Percentiles rank a stretch among this genome's conserved stretches.
Conservation (phyloP, 306 rosid genomes). For the Astragalus membranaceus region DNA sequence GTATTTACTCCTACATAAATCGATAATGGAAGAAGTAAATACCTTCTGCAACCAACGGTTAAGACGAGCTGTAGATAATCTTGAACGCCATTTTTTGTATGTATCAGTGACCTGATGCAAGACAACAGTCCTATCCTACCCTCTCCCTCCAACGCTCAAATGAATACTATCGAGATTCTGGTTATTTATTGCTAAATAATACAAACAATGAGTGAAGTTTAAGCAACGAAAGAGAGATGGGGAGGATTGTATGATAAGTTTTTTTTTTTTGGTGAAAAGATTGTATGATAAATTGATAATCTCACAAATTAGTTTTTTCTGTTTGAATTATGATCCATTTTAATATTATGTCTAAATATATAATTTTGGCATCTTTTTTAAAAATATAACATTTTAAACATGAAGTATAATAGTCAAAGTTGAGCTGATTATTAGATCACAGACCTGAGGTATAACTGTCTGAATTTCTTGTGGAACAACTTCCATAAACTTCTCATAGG, state of each 20-base stretch:
- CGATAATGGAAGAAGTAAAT: constrained; percentile 14
- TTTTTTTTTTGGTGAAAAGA: no score
- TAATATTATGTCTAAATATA: not conserved
- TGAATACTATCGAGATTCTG: constrained; percentile 87
- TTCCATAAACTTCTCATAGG: constrained; percentile 68
- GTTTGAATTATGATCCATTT: constrained; percentile 3
- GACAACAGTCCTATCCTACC: constrained; percentile 60
- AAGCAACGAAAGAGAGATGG: constrained; percentile 1
- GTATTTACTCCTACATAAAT: no score
- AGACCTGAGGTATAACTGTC: constrained; percentile 80
- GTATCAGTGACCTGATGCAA: constrained; percentile 64
- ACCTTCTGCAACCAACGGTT: constrained; percentile 97
- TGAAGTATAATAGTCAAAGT: not conserved
- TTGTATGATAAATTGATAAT: not conserved
- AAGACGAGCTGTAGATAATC: constrained; percentile 80
- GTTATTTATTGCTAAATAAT: constrained; percentile 48
- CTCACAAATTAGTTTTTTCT: not conserved
- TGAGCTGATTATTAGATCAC: constrained; percentile 9
- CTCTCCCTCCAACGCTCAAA: constrained; percentile 83
- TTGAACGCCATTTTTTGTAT: constrained; percentile 80
- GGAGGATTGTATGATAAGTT: no score
- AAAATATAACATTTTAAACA: constrained; percentile 1
- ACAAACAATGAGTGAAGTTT: not conserved
- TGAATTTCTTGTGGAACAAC: constrained; percentile 84
- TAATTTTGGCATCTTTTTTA: not conserved